Evolutionary conservation across 2,329 filamentous ascomycete genomes (phyloP).

Genomic region (Xylariaceae sp.): DNA sequence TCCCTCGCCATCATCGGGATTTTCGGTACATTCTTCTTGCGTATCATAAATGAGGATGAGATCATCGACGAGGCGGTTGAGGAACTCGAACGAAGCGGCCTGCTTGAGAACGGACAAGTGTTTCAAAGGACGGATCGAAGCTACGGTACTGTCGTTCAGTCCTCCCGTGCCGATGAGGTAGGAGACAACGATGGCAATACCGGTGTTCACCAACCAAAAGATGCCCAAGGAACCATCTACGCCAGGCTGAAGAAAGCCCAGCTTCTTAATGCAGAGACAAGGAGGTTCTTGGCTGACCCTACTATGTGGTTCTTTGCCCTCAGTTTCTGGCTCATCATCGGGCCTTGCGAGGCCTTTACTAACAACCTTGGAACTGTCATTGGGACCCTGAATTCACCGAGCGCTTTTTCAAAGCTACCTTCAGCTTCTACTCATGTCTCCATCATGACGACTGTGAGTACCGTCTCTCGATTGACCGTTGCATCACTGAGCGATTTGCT

Average conservation of each 20-base stretch:
- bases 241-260: slow-evolving; percentile 73
- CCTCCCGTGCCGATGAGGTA: slow-evolving; percentile 34
- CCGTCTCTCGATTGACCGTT: slow-evolving; percentile 80
- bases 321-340: slow-evolving; percentile 88
- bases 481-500: slow-evolving; percentile 85
- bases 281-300: slow-evolving; percentile 74
- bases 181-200: slow-evolving; percentile 41
- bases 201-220: slow-evolving; percentile 36
- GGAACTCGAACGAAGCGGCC: slow-evolving; percentile 81
- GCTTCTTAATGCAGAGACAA: slow-evolving; percentile 87
- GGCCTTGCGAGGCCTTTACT: slow-evolving; percentile 95
- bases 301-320: slow-evolving; percentile 95
- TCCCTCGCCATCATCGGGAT: slow-evolving; percentile 67
- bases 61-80: slow-evolving; percentile 88
- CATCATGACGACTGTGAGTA: slow-evolving; percentile 85
- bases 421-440: slow-evolving; percentile 84
- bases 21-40: slow-evolving; percentile 67
- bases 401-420: slow-evolving; percentile 42
- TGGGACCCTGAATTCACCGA: slow-evolving; percentile 68
- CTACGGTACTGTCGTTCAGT: slow-evolving; percentile 58
- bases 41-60: slow-evolving; percentile 76
- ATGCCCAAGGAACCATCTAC: slow-evolving; percentile 37
- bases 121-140: slow-evolving; percentile 54
- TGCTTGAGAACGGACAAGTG: slow-evolving; percentile 70
- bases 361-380: slow-evolving; percentile 96